A percentile compares a stretch with the other conserved stretches of the same genome.
Conservation (phyloP, 2,329 filamentous ascomycete genomes). For the Trichoderma cornu-damae region DNA sequence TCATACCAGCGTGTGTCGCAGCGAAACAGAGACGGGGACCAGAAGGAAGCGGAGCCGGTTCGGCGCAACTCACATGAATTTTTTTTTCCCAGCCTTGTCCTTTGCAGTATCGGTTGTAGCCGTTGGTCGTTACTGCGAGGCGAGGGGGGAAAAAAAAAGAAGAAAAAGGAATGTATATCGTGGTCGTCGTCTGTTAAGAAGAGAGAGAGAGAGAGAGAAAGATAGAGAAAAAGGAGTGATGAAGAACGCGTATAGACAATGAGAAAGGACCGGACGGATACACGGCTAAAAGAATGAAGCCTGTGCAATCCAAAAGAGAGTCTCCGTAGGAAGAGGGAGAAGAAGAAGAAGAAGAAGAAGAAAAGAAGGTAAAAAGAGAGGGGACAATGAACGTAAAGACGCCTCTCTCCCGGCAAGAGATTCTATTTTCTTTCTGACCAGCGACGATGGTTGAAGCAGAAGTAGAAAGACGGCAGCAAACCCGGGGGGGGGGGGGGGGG, state of each 20-base stretch:
- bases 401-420: slow-evolving; percentile 12
- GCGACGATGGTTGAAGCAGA: slow-evolving; percentile 17
- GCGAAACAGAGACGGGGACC: slow-evolving; percentile 14
- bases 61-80: slow-evolving; percentile 15
- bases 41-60: background rate
- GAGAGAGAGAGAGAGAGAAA: too few species aligned
- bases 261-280: slow-evolving; percentile 34
- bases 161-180: slow-evolving; percentile 8
- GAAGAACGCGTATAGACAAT: slow-evolving; percentile 17
- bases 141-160: background rate
- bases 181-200: background rate
- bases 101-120: background rate
- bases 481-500: background rate
- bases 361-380: slow-evolving; percentile 24
- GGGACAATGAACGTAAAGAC: slow-evolving; percentile 20
- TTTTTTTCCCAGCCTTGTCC: background rate
- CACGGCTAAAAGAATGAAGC: slow-evolving; percentile 33
- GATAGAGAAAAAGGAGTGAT: slow-evolving; percentile 17
- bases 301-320: slow-evolving; percentile 27
- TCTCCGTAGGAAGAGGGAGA: slow-evolving; percentile 12
- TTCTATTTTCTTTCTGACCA: slow-evolving; percentile 18
- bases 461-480: background rate
- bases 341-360: slow-evolving; percentile 8
- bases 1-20: slow-evolving; percentile 13
- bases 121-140: background rate